A percentile compares a stretch with the other conserved stretches of the same genome.
Evolutionary conservation across 176 grass and related monocot species (phyloP).

Genomic region (Paspalum notatum): DNA sequence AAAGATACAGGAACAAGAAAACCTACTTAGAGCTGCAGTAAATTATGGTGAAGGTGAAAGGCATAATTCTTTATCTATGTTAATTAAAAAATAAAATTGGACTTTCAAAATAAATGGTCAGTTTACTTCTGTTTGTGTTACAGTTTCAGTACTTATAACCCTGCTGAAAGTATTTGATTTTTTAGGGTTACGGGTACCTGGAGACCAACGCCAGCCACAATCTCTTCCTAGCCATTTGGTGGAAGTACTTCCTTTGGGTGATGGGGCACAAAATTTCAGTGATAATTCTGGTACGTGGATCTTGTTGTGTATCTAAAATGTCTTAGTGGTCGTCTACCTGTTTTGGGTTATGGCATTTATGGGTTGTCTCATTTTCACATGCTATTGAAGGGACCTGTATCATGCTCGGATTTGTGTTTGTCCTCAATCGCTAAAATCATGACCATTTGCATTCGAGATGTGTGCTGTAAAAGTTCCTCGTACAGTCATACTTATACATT

Average conservation of each 20-base stretch:
- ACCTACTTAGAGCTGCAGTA: constrained; percentile 71
- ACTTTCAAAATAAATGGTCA: constrained; percentile 27
- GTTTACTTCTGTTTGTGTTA: constrained; percentile 22
- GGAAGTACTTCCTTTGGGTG: constrained; percentile 73
- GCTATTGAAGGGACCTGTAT: not conserved
- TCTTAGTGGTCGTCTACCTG: constrained; percentile 13
- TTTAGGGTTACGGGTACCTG: constrained; percentile 68
- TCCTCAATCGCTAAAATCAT: not conserved
- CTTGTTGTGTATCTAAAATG: constrained; percentile 12
- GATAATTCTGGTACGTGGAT: constrained; percentile 67
- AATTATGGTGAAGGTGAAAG: constrained; percentile 88
- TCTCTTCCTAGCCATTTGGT: constrained; percentile 98
- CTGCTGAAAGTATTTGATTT: constrained; percentile 25
- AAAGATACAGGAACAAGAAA: constrained; percentile 98
- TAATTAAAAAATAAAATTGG: not conserved
- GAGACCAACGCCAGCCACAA: constrained; percentile 76
- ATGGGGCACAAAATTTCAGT: constrained; percentile 69
- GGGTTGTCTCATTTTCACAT: constrained; percentile 7
- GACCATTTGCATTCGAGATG: not conserved
- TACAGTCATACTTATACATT: not conserved
- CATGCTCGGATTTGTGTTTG: not conserved
- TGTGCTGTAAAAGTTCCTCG: not conserved
- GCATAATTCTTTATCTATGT: constrained; percentile 24
- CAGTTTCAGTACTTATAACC: not conserved
- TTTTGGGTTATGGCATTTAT: constrained; percentile 4